A percentile compares a stretch with the other conserved stretches of the same genome.
These are phyloP conservation scores for Trichoderma sp. DNA, from an alignment of 2,329 filamentous ascomycete genomes.

Conservation along the genomic window DNA sequence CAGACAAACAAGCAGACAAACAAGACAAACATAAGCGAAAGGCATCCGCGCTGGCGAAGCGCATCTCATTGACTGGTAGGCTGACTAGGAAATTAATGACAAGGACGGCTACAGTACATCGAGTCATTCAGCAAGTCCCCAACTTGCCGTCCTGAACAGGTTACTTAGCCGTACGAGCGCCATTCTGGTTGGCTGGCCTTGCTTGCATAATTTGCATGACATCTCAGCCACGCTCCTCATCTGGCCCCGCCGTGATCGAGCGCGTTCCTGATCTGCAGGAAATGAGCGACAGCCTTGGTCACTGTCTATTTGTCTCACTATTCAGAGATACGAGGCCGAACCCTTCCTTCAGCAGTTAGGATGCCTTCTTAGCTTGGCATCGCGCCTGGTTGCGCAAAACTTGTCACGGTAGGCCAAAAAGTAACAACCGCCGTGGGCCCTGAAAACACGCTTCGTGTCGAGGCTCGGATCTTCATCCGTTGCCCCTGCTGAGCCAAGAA, in stretches of 20 bases:
- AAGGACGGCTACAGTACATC: not conserved
- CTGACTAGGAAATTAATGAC: not conserved
- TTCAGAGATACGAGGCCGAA: slow-evolving; percentile 6
- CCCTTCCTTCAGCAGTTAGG: slow-evolving; percentile 4
- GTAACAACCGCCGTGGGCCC: not conserved
- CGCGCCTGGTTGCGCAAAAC: not conserved
- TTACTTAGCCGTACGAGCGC: not conserved
- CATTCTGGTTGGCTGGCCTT: slow-evolving; percentile 13
- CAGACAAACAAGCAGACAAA: not conserved
- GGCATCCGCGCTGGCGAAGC: not conserved
- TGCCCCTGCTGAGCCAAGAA: not conserved
- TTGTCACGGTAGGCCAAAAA: not conserved
- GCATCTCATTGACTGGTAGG: not conserved
- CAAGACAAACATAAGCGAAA: not conserved
- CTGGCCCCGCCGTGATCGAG: slow-evolving; percentile 2
- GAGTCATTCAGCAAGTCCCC: slow-evolving; percentile 2
- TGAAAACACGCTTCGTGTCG: not conserved
- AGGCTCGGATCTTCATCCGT: slow-evolving; percentile 1
- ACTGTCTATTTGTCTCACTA: slow-evolving; percentile 8
- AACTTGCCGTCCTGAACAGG: slow-evolving; percentile 7
- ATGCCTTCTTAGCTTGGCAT: not conserved
- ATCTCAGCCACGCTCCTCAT: slow-evolving; percentile 14
- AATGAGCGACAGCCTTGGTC: not conserved
- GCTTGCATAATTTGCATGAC: slow-evolving; percentile 7
- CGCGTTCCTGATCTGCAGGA: slow-evolving; percentile 17